These are phyloP conservation scores for Rubia balearica DNA, from an alignment of 305 asterid genomes.

Conservation along the genomic window DNA sequence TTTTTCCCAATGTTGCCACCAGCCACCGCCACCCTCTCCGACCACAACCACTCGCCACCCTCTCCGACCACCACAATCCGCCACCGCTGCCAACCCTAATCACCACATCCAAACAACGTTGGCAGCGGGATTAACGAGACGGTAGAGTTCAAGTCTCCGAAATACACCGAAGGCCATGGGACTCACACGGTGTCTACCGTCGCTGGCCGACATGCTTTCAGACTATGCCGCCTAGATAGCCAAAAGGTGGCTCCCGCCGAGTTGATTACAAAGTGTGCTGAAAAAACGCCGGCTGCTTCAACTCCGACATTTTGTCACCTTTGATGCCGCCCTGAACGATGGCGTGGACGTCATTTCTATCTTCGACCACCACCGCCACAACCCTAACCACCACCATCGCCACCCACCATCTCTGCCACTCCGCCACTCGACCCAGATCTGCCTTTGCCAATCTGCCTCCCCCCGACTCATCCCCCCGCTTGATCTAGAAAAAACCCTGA, in stretches of 20 bases:
- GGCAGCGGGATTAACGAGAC: conserved; percentile 71
- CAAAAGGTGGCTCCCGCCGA: conserved; percentile 80
- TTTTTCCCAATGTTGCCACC: no score
- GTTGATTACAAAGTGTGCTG: conserved; percentile 90
- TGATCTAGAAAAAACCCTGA: no score
- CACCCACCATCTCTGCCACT: no score
- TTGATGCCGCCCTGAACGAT: conserved; percentile 77
- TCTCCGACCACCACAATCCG: no score
- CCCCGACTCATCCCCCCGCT: no score
- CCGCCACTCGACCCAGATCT: no score
- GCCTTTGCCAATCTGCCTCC: no score
- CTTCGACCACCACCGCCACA: no score
- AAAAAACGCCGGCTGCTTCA: conserved; percentile 74
- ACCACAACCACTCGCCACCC: no score
- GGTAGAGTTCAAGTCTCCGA: conserved; percentile 58
- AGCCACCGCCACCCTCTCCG: no score
- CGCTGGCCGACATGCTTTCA: conserved; percentile 68
- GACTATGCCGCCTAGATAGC: conserved; percentile 76
- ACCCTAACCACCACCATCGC: no score
- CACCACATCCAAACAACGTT: neutral
- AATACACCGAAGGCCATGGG: conserved; percentile 93
- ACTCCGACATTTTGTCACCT: conserved; percentile 90
- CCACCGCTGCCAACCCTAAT: no score
- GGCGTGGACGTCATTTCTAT: conserved; percentile 88
- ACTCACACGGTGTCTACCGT: conserved; percentile 95